Conservation (phyloP, 2,329 filamentous ascomycete genomes). For the Nemania diffusa region DNA sequence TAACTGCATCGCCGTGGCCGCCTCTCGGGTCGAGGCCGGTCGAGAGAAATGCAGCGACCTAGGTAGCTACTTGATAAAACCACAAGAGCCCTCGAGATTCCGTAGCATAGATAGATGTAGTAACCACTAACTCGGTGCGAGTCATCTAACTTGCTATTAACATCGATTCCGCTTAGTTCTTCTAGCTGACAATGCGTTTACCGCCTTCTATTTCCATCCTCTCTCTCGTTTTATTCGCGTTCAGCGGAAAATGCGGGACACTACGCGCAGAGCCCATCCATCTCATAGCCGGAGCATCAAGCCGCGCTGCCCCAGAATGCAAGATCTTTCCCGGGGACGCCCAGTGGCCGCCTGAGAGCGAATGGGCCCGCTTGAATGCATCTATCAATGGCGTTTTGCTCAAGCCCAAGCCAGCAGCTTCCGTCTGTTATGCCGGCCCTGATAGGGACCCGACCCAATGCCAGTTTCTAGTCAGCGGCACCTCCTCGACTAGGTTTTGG, state of each 20-base stretch:
- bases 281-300: slow-evolving; percentile 22
- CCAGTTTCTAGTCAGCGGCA: slow-evolving; percentile 40
- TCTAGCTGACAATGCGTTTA: slow-evolving; percentile 2
- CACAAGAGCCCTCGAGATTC: slow-evolving; percentile 19
- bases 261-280: slow-evolving; percentile 33
- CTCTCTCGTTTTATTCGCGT: slow-evolving; percentile 11
- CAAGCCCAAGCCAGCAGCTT: slow-evolving; percentile 46
- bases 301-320: slow-evolving; percentile 31
- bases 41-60: not conserved
- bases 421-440: slow-evolving; percentile 47
- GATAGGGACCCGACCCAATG: slow-evolving; percentile 44
- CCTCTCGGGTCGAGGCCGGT: not conserved
- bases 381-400: slow-evolving; percentile 47
- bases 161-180: not conserved
- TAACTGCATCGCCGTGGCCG: not conserved
- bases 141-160: not conserved
- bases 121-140: not conserved
- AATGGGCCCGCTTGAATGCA: slow-evolving; percentile 46
- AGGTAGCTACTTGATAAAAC: not conserved
- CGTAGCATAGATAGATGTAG: not conserved
- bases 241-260: slow-evolving; percentile 8
- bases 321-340: slow-evolving; percentile 43
- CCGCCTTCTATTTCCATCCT: slow-evolving; percentile 10
- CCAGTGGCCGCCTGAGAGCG: slow-evolving; percentile 42
- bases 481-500: slow-evolving; percentile 46